These are phyloP conservation scores for Rhodotorula diobovata DNA, from an alignment of 768 basidiomycete genomes.

Conservation along the genomic window DNA sequence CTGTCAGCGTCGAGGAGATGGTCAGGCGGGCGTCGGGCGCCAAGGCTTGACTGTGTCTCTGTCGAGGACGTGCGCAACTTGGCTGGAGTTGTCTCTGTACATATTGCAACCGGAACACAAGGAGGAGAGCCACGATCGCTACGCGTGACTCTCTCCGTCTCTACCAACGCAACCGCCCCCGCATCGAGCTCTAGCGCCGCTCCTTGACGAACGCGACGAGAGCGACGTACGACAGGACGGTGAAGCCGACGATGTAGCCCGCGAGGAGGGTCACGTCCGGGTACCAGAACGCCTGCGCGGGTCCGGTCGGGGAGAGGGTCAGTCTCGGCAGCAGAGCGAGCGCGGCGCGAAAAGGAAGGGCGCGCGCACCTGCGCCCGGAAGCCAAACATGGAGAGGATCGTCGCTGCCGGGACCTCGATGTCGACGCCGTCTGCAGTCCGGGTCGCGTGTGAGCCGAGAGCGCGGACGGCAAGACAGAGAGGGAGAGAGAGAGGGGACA, in stretches of 20 bases:
- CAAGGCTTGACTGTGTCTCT: neutral
- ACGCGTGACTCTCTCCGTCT: too few relatives aligned
- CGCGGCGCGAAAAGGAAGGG: neutral
- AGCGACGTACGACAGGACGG: constrained; percentile 47
- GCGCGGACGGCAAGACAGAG: neutral
- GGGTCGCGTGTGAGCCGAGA: neutral
- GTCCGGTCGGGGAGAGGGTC: neutral
- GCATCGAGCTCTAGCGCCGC: neutral
- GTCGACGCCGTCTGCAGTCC: constrained; percentile 78
- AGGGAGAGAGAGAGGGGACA: neutral
- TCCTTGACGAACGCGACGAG: constrained; percentile 13
- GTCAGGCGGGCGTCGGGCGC: constrained; percentile 49
- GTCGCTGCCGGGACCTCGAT: constrained; percentile 93
- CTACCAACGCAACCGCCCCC: neutral
- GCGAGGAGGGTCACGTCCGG: constrained; percentile 81
- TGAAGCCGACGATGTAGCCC: constrained; percentile 80
- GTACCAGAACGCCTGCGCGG: constrained; percentile 82
- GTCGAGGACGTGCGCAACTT: too few relatives aligned
- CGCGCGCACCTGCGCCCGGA: constrained; percentile 71
- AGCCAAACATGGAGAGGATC: constrained; percentile 88
- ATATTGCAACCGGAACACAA: too few relatives aligned
- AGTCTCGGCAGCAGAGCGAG: neutral
- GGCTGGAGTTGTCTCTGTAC: too few relatives aligned
- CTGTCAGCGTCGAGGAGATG: constrained; percentile 85
- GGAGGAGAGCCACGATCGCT: too few relatives aligned